phyloP scores from a whole-genome alignment of 495 filamentous ascomycete genomes.

The Talaromyces proteolyticus region DNA sequence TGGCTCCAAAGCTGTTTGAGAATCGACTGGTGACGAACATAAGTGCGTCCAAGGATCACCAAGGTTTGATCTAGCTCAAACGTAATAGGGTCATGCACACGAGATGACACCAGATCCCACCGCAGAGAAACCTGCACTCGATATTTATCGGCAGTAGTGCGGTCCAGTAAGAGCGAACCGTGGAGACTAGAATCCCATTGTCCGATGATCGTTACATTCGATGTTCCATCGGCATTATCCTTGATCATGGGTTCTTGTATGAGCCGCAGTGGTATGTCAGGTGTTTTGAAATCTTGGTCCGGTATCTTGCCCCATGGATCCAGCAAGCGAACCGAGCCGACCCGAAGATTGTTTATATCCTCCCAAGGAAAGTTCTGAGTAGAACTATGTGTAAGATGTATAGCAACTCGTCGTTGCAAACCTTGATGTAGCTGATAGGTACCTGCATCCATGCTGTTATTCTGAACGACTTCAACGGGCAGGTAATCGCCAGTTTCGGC shows the following conservation, averaged over 20 bases:
- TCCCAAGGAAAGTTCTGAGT: conserved; percentile 83
- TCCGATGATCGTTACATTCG: conserved; percentile 74
- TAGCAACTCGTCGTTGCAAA: conserved; percentile 79
- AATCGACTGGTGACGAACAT: conserved; percentile 77
- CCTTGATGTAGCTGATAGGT: conserved; percentile 95
- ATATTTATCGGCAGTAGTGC: conserved; percentile 84
- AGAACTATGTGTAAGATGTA: conserved; percentile 84
- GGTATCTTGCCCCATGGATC: conserved; percentile 81
- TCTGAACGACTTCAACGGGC: conserved; percentile 89
- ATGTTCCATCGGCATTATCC: conserved; percentile 84
- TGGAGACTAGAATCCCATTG: conserved; percentile 98
- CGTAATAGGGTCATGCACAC: conserved; percentile 73
- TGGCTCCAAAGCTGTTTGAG: conserved; percentile 84
- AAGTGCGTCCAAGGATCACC: conserved; percentile 79
- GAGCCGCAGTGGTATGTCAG: conserved; percentile 73
- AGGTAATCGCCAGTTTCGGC: conserved; percentile 86
- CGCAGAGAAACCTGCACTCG: conserved; percentile 80
- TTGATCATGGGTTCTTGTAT: conserved; percentile 68
- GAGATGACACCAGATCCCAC: conserved; percentile 76
- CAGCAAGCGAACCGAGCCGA: conserved; percentile 74
- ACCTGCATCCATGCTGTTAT: conserved; percentile 71
- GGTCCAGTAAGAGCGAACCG: conserved; percentile 80
- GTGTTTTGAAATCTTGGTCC: conserved; percentile 62
- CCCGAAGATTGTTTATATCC: conserved; percentile 65
- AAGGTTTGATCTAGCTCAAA: conserved; percentile 75